Conservation (phyloP, 768 basidiomycete genomes). For the Jaapia argillacea region DNA sequence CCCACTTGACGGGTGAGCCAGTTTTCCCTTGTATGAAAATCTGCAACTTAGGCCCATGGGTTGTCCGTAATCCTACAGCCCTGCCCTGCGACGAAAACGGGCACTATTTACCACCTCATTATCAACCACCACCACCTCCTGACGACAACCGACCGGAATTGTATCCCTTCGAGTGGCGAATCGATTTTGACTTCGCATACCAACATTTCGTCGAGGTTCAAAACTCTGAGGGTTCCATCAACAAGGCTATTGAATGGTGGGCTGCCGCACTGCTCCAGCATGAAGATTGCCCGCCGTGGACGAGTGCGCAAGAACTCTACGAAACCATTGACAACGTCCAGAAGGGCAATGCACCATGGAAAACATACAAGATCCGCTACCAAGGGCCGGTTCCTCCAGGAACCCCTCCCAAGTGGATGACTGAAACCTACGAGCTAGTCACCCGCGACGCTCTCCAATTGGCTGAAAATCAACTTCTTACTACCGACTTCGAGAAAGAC, state of each 20-base stretch:
- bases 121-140: no score
- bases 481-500: not conserved
- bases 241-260: not conserved
- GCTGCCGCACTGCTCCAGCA: not conserved
- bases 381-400: not conserved
- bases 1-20: no score
- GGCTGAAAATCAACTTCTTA: not conserved
- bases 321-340: not conserved
- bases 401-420: constrained; percentile 1
- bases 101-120: no score
- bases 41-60: no score
- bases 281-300: not conserved
- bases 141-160: no score
- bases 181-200: no score
- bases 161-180: no score
- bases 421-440: not conserved
- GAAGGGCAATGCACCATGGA: not conserved
- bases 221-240: no score
- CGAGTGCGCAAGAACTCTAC: not conserved
- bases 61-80: no score
- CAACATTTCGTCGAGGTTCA: no score
- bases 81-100: no score
- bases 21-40: no score
- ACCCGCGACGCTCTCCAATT: not conserved
- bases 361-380: not conserved